These are phyloP conservation scores for Hygrophoropsis aurantiaca DNA, from an alignment of 768 basidiomycete genomes.

Conservation along the genomic window DNA sequence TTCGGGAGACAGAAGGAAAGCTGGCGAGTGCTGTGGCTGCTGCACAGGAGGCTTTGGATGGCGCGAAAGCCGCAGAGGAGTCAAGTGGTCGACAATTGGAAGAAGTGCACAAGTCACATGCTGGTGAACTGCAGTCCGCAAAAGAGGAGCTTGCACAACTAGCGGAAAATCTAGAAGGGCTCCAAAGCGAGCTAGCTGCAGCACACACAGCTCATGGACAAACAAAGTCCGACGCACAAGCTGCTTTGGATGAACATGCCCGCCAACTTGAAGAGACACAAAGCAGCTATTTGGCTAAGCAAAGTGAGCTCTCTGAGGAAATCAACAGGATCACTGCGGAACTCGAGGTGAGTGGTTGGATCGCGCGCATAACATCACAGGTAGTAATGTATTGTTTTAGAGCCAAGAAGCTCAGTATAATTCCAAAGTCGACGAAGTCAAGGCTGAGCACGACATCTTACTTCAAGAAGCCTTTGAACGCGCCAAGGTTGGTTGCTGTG, in stretches of 20 bases:
- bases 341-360: conserved; percentile 54
- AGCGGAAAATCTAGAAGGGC: conserved; percentile 40
- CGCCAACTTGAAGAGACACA: conserved; percentile 54
- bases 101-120: conserved; percentile 42
- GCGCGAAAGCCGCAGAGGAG: conserved; percentile 46
- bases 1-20: conserved; percentile 56
- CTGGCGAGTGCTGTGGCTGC: conserved; percentile 47
- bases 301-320: conserved; percentile 54
- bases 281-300: conserved; percentile 44
- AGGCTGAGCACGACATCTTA: conserved; percentile 59
- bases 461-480: conserved; percentile 72
- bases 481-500: conserved; percentile 57
- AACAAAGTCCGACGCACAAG: conserved; percentile 42
- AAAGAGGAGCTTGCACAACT: conserved; percentile 45
- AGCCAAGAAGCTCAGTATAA: conserved; percentile 68
- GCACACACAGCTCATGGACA: conserved; percentile 49
- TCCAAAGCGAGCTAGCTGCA: conserved; percentile 47
- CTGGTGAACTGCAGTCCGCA: conserved; percentile 44
- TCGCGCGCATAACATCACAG: not conserved
- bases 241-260: conserved; percentile 47
- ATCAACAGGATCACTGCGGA: conserved; percentile 56
- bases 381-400: conserved; percentile 34
- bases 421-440: conserved; percentile 63
- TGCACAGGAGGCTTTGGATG: conserved; percentile 47
- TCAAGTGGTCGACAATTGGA: conserved; percentile 41